phyloP scores from a whole-genome alignment of 176 grass and related monocot genomes.

The Neostapfia colusana region DNA sequence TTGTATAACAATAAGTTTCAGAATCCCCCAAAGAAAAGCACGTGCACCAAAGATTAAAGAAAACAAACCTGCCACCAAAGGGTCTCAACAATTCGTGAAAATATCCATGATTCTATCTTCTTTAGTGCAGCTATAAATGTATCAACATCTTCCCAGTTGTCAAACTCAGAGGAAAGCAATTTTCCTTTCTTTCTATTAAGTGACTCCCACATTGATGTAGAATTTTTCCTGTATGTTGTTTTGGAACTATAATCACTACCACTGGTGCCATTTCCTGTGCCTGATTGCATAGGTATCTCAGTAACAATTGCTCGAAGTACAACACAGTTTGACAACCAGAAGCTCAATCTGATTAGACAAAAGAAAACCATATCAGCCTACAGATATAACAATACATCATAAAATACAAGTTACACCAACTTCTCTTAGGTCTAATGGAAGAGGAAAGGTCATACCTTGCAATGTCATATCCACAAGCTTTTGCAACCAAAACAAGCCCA shows the following conservation, averaged over 20 bases:
- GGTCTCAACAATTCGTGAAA: conserved; percentile 79
- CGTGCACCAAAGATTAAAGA: conserved; percentile 17
- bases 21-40: background rate
- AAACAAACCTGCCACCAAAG: conserved; percentile 95
- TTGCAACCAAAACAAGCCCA: conserved; percentile 83
- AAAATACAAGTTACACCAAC: conserved; percentile 5
- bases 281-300: conserved; percentile 57
- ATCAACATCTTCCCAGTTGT: conserved; percentile 79
- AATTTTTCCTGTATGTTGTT: conserved; percentile 54
- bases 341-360: conserved; percentile 71
- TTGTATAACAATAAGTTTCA: background rate
- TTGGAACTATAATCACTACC: conserved; percentile 42
- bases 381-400: conserved; percentile 18
- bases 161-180: conserved; percentile 69
- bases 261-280: conserved; percentile 34
- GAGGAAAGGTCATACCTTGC: conserved; percentile 58
- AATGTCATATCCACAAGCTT: conserved; percentile 94
- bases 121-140: conserved; percentile 81
- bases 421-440: conserved; percentile 10
- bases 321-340: conserved; percentile 91
- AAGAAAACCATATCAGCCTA: conserved; percentile 33
- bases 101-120: conserved; percentile 95
- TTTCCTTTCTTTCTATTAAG: conserved; percentile 83
- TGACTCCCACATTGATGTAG: conserved; percentile 84
- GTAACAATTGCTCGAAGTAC: conserved; percentile 78